phyloP scores from a whole-genome alignment of 2,329 filamentous ascomycete genomes.

The Colletotrichum camelliae region DNA sequence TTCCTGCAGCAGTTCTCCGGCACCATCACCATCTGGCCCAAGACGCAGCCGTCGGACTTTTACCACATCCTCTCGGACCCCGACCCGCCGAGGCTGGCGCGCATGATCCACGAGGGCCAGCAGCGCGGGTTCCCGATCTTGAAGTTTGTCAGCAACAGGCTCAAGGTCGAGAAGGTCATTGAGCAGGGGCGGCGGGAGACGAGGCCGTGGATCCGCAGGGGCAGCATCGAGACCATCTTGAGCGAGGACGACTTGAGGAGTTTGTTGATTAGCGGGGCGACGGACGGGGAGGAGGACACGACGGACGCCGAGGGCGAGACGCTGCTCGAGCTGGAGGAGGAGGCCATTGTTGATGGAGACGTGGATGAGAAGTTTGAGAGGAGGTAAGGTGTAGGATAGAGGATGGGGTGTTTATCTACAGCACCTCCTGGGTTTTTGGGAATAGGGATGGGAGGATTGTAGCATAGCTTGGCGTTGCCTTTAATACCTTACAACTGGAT shows the following conservation, averaged over 20 bases:
- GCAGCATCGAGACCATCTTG: slow-evolving; percentile 64
- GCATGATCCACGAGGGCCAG: slow-evolving; percentile 91
- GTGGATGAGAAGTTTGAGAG: background rate
- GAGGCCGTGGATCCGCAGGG: slow-evolving; percentile 50
- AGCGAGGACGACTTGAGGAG: slow-evolving; percentile 65
- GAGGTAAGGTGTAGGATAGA: background rate
- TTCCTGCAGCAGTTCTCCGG: slow-evolving; percentile 96
- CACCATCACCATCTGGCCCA: slow-evolving; percentile 96
- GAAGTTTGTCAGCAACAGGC: slow-evolving; percentile 86
- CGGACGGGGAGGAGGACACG: slow-evolving; percentile 23
- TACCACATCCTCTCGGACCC: slow-evolving; percentile 87
- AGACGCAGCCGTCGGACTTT: slow-evolving; percentile 79
- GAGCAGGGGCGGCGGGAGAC: slow-evolving; percentile 63
- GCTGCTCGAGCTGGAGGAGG: slow-evolving; percentile 30
- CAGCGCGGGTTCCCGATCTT: slow-evolving; percentile 90
- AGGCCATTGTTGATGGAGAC: slow-evolving; percentile 21
- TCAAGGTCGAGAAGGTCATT: slow-evolving; percentile 79
- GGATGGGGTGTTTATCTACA: background rate
- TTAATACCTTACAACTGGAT: background rate
- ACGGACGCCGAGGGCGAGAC: slow-evolving; percentile 30
- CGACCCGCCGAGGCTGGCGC: slow-evolving; percentile 72
- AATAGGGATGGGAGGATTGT: background rate
- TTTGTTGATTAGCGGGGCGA: slow-evolving; percentile 39
- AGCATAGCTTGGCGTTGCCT: background rate
- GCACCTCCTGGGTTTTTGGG: background rate